Base-by-base conservation (phyloP, 2,329 filamentous ascomycete genomes). In the Curvularia verruculosa region DNA sequence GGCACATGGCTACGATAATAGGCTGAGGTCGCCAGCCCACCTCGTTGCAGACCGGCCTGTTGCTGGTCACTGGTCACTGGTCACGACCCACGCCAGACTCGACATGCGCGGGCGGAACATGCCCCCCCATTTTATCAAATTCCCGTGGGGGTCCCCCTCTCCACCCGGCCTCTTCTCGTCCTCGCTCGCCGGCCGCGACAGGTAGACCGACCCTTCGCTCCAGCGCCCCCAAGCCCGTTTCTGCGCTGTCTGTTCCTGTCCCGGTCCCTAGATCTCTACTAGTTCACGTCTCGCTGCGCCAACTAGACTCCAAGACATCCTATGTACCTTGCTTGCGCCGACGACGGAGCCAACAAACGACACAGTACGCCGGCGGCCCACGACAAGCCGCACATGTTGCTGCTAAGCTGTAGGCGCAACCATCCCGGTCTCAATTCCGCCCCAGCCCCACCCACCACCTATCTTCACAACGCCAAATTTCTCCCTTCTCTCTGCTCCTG, bases 121-220 rank as follows among this genome's bases (percentile, higher is more conserved):
- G 15, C 54, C 49, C 39, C 51, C 49, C 52, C 45, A 26, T 61
- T 47, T 62, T 60, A 62, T 57, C 59, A 59, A 61, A 64, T 62
- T 56, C 41, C 56, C 60, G 61, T 61, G 61, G 59, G 61, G 58
- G 52, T n/a, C 46, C 39, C 46, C 39, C 31, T 28, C 18, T 29
- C 52, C 48, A 50, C 50, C 52, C 58, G 54, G 47, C n/a, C 40
- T 46, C 57, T 52, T 58, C 52, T 56, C 49, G 50, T 59, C 41
- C 56, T 54, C 56, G 7, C 40, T 49, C 52, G 49, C 57, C 51
- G 28, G 44, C 37, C 43, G 50, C 43, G 50, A 41, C 36, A 23
- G 56, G 49, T 43, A 51, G 48, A 18, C 54, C 52, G 40, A n/a
- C 7, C 13, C 15, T 26, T 43, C 52, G 55, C 48, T 53, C 39